Evolutionary conservation across 2,329 filamentous ascomycete genomes (phyloP).

Genomic region (Colletotrichum liaoningense): DNA sequence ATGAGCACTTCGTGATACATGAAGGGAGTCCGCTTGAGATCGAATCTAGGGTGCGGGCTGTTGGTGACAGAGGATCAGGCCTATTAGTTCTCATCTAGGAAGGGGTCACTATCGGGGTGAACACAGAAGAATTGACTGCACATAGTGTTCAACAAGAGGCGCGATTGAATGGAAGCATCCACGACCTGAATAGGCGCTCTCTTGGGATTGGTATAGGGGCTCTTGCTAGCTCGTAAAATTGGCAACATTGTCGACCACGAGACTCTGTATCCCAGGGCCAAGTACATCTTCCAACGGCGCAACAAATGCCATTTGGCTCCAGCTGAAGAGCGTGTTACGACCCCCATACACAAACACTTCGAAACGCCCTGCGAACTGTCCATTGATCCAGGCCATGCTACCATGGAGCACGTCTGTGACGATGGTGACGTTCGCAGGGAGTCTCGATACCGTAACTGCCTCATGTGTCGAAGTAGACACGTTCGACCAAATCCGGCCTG

Average conservation of each 20-base stretch:
- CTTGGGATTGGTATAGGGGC: too few relatives aligned
- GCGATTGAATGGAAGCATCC: too few relatives aligned
- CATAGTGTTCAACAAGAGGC: too few relatives aligned
- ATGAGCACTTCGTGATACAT: constrained; percentile 64
- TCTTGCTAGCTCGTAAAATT: neutral
- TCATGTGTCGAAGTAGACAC: constrained; percentile 57
- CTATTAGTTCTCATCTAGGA: neutral
- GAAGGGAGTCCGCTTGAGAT: constrained; percentile 75
- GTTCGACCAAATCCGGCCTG: constrained; percentile 65
- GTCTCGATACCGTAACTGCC: constrained; percentile 47
- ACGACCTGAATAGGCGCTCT: too few relatives aligned
- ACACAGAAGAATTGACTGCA: neutral
- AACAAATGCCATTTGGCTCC: constrained; percentile 68
- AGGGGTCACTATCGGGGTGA: too few relatives aligned
- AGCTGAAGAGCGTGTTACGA: constrained; percentile 61
- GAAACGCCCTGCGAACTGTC: constrained; percentile 59
- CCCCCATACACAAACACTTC: constrained; percentile 67
- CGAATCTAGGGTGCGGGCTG: constrained; percentile 63
- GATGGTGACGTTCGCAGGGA: constrained; percentile 50
- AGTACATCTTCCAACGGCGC: constrained; percentile 53
- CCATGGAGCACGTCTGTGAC: constrained; percentile 57
- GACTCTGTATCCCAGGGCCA: neutral
- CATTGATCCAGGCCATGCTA: constrained; percentile 60
- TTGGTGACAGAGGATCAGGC: constrained; percentile 52
- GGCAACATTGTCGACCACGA: neutral